phyloP scores from a whole-genome alignment of 2,329 filamentous ascomycete species.

The Teratosphaeria destructans region DNA sequence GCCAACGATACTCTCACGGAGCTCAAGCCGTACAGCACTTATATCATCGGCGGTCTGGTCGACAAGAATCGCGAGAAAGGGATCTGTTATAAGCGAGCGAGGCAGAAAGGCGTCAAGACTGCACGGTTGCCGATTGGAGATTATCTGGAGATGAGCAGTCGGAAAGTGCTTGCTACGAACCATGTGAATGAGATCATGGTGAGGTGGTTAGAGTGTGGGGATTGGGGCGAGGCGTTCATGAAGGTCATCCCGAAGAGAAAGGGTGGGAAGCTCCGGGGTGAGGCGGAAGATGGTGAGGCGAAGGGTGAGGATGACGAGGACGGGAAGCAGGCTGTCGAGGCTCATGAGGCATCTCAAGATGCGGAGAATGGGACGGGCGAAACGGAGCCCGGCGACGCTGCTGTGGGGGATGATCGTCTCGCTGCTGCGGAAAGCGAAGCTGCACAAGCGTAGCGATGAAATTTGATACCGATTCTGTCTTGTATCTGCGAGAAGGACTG shows the following conservation, averaged over 20 bases:
- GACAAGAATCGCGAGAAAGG: conserved; percentile 96
- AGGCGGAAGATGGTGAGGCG: conserved; percentile 6
- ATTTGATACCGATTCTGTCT: not conserved
- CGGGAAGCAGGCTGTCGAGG: conserved; percentile 6
- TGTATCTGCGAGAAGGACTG: not conserved
- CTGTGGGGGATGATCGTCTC: not conserved
- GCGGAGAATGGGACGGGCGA: not conserved
- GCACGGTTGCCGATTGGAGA: conserved; percentile 92
- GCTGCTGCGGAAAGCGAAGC: not conserved
- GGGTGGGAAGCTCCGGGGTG: conserved; percentile 54
- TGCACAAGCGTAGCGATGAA: not conserved
- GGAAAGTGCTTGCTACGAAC: conserved; percentile 82
- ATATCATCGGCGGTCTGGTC: conserved; percentile 87
- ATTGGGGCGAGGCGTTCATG: conserved; percentile 87
- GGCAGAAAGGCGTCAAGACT: conserved; percentile 66
- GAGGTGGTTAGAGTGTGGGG: conserved; percentile 76
- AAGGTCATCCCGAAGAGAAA: conserved; percentile 85
- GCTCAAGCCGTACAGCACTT: conserved; percentile 78
- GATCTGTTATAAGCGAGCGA: conserved; percentile 75
- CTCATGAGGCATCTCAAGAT: not conserved
- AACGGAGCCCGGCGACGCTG: not conserved
- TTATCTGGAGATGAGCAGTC: conserved; percentile 80
- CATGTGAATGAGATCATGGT: conserved; percentile 97
- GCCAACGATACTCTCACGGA: conserved; percentile 74
- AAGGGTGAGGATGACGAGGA: conserved; percentile 7